phyloP scores from a whole-genome alignment of 768 basidiomycete species.

The Phaeolepiota aurea region DNA sequence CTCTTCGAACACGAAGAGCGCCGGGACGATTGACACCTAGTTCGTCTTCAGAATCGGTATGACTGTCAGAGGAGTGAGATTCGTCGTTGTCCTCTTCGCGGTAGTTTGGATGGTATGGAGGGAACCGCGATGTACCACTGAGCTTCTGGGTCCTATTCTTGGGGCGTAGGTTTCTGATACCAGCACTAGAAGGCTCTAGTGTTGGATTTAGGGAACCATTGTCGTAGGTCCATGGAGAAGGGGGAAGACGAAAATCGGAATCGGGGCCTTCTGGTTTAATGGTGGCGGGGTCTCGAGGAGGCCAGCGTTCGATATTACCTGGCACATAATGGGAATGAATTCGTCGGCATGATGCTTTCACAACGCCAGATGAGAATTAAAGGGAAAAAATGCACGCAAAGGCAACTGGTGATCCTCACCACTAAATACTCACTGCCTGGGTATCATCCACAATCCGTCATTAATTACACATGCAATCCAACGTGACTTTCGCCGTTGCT shows the following conservation, averaged over 20 bases:
- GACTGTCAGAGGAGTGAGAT: slow-evolving; percentile 18
- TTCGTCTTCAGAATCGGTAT: slow-evolving; percentile 20
- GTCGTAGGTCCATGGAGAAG: slow-evolving; percentile 83
- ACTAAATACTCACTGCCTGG: no score
- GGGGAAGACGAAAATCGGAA: slow-evolving; percentile 38
- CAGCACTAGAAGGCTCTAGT: slow-evolving; percentile 55
- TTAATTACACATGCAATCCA: no score
- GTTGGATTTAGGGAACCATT: slow-evolving; percentile 69
- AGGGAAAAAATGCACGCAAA: no score
- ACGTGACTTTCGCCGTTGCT: no score
- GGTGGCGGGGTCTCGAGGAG: slow-evolving; percentile 59
- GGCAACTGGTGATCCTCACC: no score
- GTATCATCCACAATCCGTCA: no score
- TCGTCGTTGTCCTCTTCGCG: slow-evolving; percentile 23
- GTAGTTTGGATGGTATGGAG: slow-evolving; percentile 77
- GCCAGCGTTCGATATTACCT: slow-evolving; percentile 58
- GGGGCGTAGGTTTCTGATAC: no score
- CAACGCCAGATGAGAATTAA: no score
- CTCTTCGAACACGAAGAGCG: slow-evolving; percentile 40
- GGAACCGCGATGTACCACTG: slow-evolving; percentile 38
- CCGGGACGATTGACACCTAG: slow-evolving; percentile 13
- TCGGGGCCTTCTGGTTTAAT: slow-evolving; percentile 19
- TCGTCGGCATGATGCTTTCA: no score
- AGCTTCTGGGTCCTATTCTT: slow-evolving; percentile 8
- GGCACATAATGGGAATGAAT: no score